These are phyloP conservation scores for Termitomyces sp. DNA, from an alignment of 768 basidiomycete genomes.

Conservation along the genomic window DNA sequence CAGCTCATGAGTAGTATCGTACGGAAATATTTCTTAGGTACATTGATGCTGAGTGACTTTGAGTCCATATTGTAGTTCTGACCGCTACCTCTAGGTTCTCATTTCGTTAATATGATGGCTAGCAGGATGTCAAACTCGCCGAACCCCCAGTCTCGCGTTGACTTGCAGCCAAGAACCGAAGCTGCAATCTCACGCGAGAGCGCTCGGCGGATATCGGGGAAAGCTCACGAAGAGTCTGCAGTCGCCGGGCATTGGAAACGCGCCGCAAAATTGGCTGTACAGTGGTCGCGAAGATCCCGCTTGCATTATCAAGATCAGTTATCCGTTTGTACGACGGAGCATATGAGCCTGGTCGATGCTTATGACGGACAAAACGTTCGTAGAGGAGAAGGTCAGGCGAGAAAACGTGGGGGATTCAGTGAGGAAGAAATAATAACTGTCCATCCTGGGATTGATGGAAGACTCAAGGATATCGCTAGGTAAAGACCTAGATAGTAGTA, in stretches of 20 bases:
- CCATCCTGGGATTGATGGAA: constrained; percentile 64
- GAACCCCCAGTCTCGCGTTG: constrained; percentile 15
- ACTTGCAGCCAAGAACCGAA: constrained; percentile 42
- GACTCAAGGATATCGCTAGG: constrained; percentile 55
- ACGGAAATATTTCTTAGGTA: constrained; percentile 82
- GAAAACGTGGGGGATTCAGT: constrained; percentile 18
- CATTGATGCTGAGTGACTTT: constrained; percentile 2
- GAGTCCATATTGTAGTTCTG: not conserved
- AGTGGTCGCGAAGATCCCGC: constrained; percentile 42
- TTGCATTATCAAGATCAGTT: constrained; percentile 60
- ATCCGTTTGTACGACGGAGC: constrained; percentile 60
- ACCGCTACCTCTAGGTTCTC: constrained; percentile 51
- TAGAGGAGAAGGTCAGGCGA: constrained; percentile 28
- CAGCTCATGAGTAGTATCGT: constrained; percentile 77
- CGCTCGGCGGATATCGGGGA: constrained; percentile 29
- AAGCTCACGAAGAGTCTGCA: constrained; percentile 20
- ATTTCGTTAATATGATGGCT: constrained; percentile 68
- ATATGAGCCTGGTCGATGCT: constrained; percentile 77
- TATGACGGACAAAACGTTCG: constrained; percentile 59
- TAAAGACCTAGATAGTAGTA: not conserved
- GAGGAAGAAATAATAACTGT: constrained; percentile 56
- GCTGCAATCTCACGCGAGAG: constrained; percentile 48
- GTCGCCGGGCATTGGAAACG: constrained; percentile 48
- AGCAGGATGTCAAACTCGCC: constrained; percentile 30
- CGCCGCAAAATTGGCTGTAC: constrained; percentile 38